Evolutionary conservation across 331 rosid genomes (phyloP), one percentile per base, ranked within the genome.

Genomic region (Quercus lobata): DNA sequence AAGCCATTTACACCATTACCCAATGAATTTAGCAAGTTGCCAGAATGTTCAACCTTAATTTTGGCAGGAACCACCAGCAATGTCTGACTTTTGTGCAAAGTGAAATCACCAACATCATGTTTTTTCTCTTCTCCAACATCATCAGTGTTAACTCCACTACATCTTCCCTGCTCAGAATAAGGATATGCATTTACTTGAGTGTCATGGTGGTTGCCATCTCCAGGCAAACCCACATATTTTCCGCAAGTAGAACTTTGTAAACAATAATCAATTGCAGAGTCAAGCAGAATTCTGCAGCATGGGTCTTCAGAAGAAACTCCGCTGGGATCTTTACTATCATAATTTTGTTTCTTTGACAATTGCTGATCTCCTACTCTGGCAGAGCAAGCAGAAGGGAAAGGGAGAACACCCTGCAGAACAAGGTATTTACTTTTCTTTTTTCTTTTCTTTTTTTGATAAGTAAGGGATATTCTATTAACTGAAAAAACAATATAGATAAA

Each of bases 1-100:
- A 78, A 73, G 55, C 71, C 32, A 74, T 74, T 76, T 57, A 75
- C 57, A 57, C 76, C 80, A 78, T 85, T 84, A 77, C 74, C 86
- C 75, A 62, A 55, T 74, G 88, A 80, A 84, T 69, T 66, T 19
- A 18, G 44, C 73, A 78, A 69, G 75, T 41, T 69, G 49, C 74
- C 88, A 71, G 81, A 71, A 74, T 66, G 72, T 58, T 88, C 94
- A 37, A 82, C 83, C 84, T 80, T 84, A 78, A 78, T 44, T 66
- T 81, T 29, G 46, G 74, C 76, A 80, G 80, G 77, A 88, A 82
- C 81, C 77, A 78, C 89, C 24, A 44, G 61, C 30, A 72, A 72
- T 21, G 68, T 77, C 6, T 86, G 78, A 79, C 60, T 63, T 41
- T 24, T 73, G 34, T 78, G 62, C 29, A 74, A 77, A 81, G 52